Percentiles rank a stretch among this genome's conserved stretches.
These are phyloP conservation scores for Macroventuria anomochaeta DNA, from an alignment of 2,329 filamentous ascomycete genomes.

Conservation along the genomic window DNA sequence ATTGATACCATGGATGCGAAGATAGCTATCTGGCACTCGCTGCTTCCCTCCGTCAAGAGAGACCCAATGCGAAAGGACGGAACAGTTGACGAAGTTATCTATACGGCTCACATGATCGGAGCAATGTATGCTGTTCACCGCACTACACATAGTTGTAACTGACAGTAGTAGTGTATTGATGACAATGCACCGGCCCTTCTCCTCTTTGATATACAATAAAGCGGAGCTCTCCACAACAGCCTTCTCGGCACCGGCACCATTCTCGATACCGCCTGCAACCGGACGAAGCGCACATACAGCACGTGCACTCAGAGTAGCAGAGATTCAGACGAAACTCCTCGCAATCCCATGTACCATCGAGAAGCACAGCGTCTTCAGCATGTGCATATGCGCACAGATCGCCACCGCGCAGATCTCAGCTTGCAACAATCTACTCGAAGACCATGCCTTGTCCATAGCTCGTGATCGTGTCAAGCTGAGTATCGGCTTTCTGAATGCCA, in stretches of 20 bases:
- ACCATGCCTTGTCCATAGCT: conserved; percentile 67
- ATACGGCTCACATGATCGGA: conserved; percentile 82
- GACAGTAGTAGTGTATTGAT: conserved; percentile 30
- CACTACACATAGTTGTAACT: neutral
- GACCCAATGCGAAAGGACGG: conserved; percentile 72
- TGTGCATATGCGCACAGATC: conserved; percentile 38
- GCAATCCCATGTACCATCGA: conserved; percentile 74
- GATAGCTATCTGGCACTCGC: conserved; percentile 75
- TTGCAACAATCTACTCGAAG: conserved; percentile 59
- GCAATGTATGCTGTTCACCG: conserved; percentile 46
- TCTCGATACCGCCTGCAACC: conserved; percentile 54
- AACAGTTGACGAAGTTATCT: conserved; percentile 84
- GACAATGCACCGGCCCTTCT: conserved; percentile 51
- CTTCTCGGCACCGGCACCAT: conserved; percentile 63
- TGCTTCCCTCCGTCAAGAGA: conserved; percentile 75
- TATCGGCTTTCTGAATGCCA: conserved; percentile 72
- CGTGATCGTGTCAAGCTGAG: conserved; percentile 79
- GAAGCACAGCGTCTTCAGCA: conserved; percentile 63
- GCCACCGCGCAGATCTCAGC: conserved; percentile 62
- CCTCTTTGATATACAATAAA: conserved; percentile 41
- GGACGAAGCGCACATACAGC: conserved; percentile 68
- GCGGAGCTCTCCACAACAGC: conserved; percentile 55
- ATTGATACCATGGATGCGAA: conserved; percentile 71
- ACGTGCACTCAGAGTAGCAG: conserved; percentile 79
- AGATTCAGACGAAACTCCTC: conserved; percentile 75